These are phyloP conservation scores for Plasmodium malariae DNA, from an alignment of 169 alveolate species.

Conservation along the genomic window DNA sequence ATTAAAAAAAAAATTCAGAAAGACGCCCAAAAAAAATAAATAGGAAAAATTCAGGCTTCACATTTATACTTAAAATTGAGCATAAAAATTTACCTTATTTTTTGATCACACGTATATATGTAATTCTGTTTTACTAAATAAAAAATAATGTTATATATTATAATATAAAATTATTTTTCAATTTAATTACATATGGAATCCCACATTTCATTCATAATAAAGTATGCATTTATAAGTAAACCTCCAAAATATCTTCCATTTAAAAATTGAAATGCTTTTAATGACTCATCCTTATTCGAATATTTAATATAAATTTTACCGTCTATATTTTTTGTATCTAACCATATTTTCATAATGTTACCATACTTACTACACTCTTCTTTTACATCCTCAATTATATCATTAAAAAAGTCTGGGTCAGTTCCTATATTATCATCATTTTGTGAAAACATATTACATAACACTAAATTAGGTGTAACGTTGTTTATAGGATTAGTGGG, in stretches of 20 bases:
- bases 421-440: constrained; percentile 82
- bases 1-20: neutral
- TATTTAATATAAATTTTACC: constrained; percentile 91
- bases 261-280: constrained; percentile 83
- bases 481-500: constrained; percentile 1
- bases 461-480: constrained; percentile 81
- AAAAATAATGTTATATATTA: too few species aligned
- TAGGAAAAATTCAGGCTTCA: neutral
- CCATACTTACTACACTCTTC: constrained; percentile 93
- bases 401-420: constrained; percentile 87
- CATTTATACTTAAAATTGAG: neutral
- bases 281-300: constrained; percentile 80
- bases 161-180: neutral
- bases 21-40: neutral
- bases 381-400: constrained; percentile 90
- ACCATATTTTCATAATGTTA: constrained; percentile 84
- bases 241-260: constrained; percentile 92
- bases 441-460: constrained; percentile 89
- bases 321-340: constrained; percentile 83
- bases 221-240: constrained; percentile 84
- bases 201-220: constrained; percentile 83
- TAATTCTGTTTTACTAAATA: neutral
- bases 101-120: neutral
- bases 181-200: constrained; percentile 32
- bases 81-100: neutral